Evolutionary conservation across 2,329 filamentous ascomycete species (phyloP).

Genomic region (Verticillium alfalfae): DNA sequence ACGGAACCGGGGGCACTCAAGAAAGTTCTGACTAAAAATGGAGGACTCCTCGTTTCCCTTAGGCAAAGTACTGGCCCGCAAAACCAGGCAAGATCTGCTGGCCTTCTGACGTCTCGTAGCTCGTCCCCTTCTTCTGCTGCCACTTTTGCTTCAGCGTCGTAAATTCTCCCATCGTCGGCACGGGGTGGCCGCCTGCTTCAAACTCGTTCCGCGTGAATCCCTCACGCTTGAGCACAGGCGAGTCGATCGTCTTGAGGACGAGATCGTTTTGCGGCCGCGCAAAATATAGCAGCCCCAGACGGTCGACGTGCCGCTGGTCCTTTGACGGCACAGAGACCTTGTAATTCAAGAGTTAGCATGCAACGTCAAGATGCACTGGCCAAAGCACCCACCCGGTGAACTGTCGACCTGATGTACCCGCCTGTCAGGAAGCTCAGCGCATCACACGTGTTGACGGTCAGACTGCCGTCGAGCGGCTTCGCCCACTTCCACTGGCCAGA

Average conservation of each 20-base stretch:
- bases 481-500: conserved; percentile 44
- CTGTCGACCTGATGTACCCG: conserved; percentile 34
- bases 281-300: conserved; percentile 44
- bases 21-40: not conserved
- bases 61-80: conserved; percentile 13
- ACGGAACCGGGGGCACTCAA: not conserved
- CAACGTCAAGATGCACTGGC: not conserved
- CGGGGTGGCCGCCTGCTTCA: conserved; percentile 18
- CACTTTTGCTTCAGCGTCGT: conserved; percentile 26
- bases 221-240: conserved; percentile 24
- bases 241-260: conserved; percentile 27
- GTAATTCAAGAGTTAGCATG: too few species aligned
- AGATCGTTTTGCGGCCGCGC: conserved; percentile 34
- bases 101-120: conserved; percentile 16
- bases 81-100: conserved; percentile 26
- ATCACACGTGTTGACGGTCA: conserved; percentile 46
- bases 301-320: conserved; percentile 35
- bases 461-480: conserved; percentile 37
- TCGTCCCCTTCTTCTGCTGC: conserved; percentile 23
- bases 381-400: conserved; percentile 23
- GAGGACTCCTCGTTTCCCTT: not conserved
- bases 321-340: conserved; percentile 27
- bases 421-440: conserved; percentile 41
- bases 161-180: conserved; percentile 29
- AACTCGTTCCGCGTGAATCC: conserved; percentile 28